These are phyloP conservation scores for Parmelia sp. DNA, from an alignment of 495 filamentous ascomycete species.

Conservation along the genomic window DNA sequence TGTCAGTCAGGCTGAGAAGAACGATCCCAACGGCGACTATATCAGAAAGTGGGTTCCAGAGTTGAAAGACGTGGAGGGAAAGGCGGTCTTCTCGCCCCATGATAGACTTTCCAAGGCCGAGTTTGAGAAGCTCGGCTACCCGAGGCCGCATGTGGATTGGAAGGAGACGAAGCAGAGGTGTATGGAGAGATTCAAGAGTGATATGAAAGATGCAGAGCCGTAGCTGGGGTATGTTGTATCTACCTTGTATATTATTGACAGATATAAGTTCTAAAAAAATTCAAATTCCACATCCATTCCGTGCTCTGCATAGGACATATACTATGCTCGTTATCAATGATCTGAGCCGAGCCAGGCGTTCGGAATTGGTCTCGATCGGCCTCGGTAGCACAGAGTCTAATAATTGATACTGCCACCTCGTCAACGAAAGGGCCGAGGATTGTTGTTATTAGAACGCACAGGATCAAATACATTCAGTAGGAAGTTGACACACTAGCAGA, in stretches of 20 bases:
- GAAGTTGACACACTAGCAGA: too few species aligned
- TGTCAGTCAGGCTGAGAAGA: constrained; percentile 40
- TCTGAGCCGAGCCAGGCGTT: too few species aligned
- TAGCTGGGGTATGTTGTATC: not conserved
- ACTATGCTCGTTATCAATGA: too few species aligned
- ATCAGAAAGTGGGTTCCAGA: constrained; percentile 69
- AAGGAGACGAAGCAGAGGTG: constrained; percentile 36
- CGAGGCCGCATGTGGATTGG: constrained; percentile 40
- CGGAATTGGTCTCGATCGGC: too few species aligned
- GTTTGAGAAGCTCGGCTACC: constrained; percentile 43
- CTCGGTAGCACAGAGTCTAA: too few species aligned
- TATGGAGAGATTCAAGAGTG: constrained; percentile 38
- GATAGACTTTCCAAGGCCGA: constrained; percentile 34
- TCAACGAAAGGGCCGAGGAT: too few species aligned
- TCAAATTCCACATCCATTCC: not conserved
- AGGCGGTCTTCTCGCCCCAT: constrained; percentile 38
- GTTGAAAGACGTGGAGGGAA: constrained; percentile 38
- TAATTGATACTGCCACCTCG: too few species aligned
- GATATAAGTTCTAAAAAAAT: not conserved
- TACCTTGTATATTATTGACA: not conserved
- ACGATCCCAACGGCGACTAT: constrained; percentile 58
- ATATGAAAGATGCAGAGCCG: constrained; percentile 32
- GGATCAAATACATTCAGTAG: too few species aligned
- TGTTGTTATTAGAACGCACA: too few species aligned
- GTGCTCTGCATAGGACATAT: not conserved